Evolutionary conservation across 768 basidiomycete genomes (phyloP).

Genomic region (Kwoniella sp.): DNA sequence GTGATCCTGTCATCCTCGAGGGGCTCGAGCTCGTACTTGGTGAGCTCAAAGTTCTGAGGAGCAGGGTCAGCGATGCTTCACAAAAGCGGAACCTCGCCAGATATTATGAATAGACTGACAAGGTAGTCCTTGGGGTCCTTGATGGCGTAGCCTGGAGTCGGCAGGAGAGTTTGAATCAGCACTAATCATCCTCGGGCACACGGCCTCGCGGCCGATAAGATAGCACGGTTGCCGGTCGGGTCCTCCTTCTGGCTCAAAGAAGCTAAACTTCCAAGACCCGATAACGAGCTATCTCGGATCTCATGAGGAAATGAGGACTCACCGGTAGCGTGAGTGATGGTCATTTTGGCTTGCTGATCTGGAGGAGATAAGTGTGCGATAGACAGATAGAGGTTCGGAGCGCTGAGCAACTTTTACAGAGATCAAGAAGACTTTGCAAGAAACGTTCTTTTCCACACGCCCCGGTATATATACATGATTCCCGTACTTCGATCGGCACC

Average conservation of each 20-base stretch:
- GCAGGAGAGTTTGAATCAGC: background rate
- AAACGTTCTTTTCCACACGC: no score
- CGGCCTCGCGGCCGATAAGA: background rate
- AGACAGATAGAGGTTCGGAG: no score
- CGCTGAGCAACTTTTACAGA: no score
- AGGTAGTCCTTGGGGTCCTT: slow-evolving; percentile 47
- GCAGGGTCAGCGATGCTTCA: no score
- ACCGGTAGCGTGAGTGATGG: slow-evolving; percentile 43
- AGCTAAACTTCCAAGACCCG: no score
- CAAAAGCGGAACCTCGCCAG: background rate
- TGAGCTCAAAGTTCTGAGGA: slow-evolving; percentile 43
- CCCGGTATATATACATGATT: no score
- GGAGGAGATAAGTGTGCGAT: no score
- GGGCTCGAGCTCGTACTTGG: slow-evolving; percentile 47
- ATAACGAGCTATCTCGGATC: no score
- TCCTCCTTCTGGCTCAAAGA: no score
- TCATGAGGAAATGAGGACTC: slow-evolving; percentile 42
- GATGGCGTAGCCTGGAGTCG: slow-evolving; percentile 48
- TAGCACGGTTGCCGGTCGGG: slow-evolving; percentile 3
- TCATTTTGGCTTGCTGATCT: no score
- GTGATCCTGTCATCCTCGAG: slow-evolving; percentile 43
- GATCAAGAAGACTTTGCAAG: no score
- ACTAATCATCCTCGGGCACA: background rate
- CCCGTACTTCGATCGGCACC: no score
- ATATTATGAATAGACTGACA: slow-evolving; percentile 26